A percentile compares a stretch with the other conserved stretches of the same genome.
These are phyloP conservation scores for Raphidocelis subcapitata DNA, from an alignment of 139 green algal species.

Conservation along the genomic window DNA sequence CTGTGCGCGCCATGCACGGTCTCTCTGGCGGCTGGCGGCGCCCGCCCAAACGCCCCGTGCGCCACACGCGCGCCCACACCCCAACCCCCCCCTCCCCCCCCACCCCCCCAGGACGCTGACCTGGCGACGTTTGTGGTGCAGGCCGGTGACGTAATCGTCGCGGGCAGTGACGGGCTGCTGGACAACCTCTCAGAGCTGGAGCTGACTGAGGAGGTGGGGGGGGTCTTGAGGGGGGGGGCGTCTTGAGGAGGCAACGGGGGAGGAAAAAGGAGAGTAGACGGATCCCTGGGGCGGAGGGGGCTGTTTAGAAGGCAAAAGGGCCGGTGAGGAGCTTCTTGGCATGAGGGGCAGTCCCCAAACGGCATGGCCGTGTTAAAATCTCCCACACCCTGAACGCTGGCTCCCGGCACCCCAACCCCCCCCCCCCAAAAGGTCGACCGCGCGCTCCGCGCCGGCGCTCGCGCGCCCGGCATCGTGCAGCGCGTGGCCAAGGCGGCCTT, in stretches of 20 bases:
- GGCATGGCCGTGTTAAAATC: background rate
- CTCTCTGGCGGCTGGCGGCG: too few species aligned
- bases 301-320: background rate
- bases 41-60: too few species aligned
- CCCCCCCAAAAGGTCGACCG: background rate
- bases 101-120: constrained; percentile 71
- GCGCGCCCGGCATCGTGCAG: constrained; percentile 45
- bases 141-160: constrained; percentile 81
- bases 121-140: constrained; percentile 63
- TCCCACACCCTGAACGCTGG: background rate
- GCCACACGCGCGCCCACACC: too few species aligned
- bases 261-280: background rate
- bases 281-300: background rate
- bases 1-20: too few species aligned
- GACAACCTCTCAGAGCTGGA: constrained; percentile 87
- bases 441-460: background rate
- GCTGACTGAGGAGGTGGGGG: constrained; percentile 46
- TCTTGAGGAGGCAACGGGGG: background rate
- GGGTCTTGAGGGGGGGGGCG: background rate
- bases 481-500: constrained; percentile 65
- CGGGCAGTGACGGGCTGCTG: constrained; percentile 88
- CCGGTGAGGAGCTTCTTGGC: background rate
- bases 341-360: background rate
- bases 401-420: background rate
- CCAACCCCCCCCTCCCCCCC: too few species aligned